Base-by-base conservation (phyloP, 2,329 filamentous ascomycete species). In the Cladosporium sp. region DNA sequence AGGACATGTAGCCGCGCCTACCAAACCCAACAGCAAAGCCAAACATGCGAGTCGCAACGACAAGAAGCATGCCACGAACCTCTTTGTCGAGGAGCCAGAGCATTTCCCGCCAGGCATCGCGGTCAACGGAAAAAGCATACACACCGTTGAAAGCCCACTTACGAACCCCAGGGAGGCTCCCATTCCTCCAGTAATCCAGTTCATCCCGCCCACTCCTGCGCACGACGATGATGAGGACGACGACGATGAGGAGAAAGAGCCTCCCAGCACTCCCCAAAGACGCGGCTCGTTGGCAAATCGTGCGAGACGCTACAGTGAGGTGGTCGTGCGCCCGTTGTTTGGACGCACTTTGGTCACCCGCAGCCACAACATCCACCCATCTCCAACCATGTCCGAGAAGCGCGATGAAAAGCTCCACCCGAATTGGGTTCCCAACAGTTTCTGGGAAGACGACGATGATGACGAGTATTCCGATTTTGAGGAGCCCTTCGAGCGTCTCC, bases 371-470 rank as follows among this genome's bases (percentile, higher is more conserved):
- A 55, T 16, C 56, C 62, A 43, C n/a, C 49, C 54, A 15, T 40
- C 38, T 33, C 25, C 49, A 46, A 32, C 19, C 51, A 40, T 72
- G 22, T 19, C 45, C 12, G 45, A 48, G 12, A 48, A 48, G 36
- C 45, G 45, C 7, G 45, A 79, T 48, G 70, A 70, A 38, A 72
- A 72, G 35, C 63, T 82, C 5, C 76, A 82, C 55, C 79, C 81
- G 1, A 80, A 83, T 60, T 84, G 82, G 82, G 73, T 77, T 18
- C 81, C 81, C 1, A 75, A 76, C 32, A 75, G 75, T n/a, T 83
- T 83, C 64, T 84, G 79, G 79, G 78, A 82, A 33, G 78, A 77
- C 33, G 65, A 79, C 20, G 67, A 71, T 13, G 68, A 69, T 3
- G 65, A 55, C 7, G 47, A 67, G 15, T 40, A 40, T 9, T 38